phyloP scores from a whole-genome alignment of 805 yeast species.

The Metschnikowia rubicola region DNA sequence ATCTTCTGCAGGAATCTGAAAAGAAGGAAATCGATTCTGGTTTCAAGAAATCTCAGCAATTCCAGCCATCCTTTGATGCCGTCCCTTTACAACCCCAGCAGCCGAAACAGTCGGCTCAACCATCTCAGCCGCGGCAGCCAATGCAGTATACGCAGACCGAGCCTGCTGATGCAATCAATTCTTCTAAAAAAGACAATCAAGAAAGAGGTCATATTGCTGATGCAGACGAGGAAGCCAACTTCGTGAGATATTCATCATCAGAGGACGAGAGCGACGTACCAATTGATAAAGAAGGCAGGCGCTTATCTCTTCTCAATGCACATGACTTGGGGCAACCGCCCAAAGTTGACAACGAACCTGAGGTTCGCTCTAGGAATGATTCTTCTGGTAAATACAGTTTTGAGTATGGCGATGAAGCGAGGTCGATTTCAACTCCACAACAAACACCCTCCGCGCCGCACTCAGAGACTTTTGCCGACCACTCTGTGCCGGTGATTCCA shows the following conservation, averaged over 20 bases:
- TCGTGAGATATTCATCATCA: constrained; percentile 32
- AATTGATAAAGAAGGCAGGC: constrained; percentile 19
- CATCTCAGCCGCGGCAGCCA: constrained; percentile 6
- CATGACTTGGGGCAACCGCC: constrained; percentile 29
- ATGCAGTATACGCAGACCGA: too few relatives aligned
- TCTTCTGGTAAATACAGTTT: constrained; percentile 32
- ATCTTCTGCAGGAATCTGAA: too few relatives aligned
- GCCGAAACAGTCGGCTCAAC: neutral
- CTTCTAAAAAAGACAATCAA: too few relatives aligned
- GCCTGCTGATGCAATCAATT: too few relatives aligned
- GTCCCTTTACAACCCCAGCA: constrained; percentile 6
- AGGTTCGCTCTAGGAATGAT: constrained; percentile 14
- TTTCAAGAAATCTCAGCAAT: neutral
- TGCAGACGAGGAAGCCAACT: constrained; percentile 29
- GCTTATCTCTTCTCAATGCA: constrained; percentile 31
- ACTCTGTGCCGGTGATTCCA: neutral
- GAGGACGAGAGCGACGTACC: constrained; percentile 31
- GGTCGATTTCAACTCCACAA: constrained; percentile 29
- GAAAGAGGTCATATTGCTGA: too few relatives aligned
- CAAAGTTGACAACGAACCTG: constrained; percentile 15
- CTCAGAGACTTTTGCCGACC: neutral
- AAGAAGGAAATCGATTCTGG: neutral
- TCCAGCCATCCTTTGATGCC: constrained; percentile 7
- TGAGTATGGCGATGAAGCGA: constrained; percentile 39
- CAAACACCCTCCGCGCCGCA: constrained; percentile 12